These are phyloP conservation scores for Hypsizygus marmoreus DNA, from an alignment of 768 basidiomycete species.

Conservation along the genomic window DNA sequence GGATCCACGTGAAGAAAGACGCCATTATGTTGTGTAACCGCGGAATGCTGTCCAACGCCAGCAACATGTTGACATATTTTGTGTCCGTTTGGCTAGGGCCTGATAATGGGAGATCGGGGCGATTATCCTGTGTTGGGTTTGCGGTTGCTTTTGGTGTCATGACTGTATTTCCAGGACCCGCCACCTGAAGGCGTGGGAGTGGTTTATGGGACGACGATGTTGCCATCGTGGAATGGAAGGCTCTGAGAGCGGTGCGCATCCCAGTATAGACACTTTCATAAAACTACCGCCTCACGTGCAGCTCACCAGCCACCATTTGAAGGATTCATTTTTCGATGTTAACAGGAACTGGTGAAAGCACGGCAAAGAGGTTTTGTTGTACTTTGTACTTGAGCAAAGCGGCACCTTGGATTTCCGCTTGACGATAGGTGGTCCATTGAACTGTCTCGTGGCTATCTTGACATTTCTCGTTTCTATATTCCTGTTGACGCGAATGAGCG, in stretches of 20 bases:
- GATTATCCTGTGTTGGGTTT: background rate
- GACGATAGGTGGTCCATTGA: too few species aligned
- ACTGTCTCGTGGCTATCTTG: too few species aligned
- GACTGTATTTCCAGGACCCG: background rate
- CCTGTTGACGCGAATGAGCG: too few species aligned
- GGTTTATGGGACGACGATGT: background rate
- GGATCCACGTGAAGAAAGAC: constrained; percentile 63
- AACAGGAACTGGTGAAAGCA: too few species aligned
- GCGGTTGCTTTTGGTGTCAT: background rate
- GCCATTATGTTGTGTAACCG: constrained; percentile 49
- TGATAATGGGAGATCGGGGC: constrained; percentile 2
- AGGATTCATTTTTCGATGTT: too few species aligned
- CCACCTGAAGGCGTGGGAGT: background rate
- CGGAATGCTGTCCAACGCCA: constrained; percentile 60
- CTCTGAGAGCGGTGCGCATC: background rate
- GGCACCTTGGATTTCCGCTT: too few species aligned
- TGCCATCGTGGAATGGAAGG: background rate
- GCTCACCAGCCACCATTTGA: too few species aligned
- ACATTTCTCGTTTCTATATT: too few species aligned
- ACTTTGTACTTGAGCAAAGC: too few species aligned
- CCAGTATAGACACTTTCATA: background rate
- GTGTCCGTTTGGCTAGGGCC: constrained; percentile 40
- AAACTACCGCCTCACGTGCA: too few species aligned
- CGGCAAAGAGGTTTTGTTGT: too few species aligned
- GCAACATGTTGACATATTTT: constrained; percentile 61